Conservation (phyloP, 2,329 filamentous ascomycete species). For the Teratosphaeria destructans region DNA sequence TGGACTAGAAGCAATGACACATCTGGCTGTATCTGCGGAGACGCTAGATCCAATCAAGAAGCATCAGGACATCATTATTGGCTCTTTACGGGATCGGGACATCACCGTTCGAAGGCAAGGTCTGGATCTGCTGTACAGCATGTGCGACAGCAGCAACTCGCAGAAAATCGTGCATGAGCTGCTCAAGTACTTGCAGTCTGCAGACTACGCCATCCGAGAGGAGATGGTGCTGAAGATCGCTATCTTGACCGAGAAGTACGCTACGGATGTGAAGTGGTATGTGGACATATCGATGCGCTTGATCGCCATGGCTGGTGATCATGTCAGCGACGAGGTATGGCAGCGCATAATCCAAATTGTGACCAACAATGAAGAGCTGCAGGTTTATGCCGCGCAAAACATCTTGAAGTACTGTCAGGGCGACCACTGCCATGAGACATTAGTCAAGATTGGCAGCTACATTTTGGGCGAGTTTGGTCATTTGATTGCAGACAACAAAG, state of each 20-base stretch:
- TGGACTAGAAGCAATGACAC: slow-evolving; percentile 94
- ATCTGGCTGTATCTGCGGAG: slow-evolving; percentile 85
- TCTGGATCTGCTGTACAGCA: slow-evolving; percentile 93
- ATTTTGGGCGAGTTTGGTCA: slow-evolving; percentile 95
- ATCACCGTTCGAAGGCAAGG: slow-evolving; percentile 96
- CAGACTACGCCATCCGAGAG: slow-evolving; percentile 94
- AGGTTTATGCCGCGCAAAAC: slow-evolving; percentile 91
- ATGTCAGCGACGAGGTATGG: slow-evolving; percentile 98
- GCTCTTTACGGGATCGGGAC: slow-evolving; percentile 86
- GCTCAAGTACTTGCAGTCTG: slow-evolving; percentile 86
- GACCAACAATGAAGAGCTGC: slow-evolving; percentile 96
- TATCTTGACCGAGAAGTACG: slow-evolving; percentile 96
- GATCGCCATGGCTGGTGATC: slow-evolving; percentile 92
- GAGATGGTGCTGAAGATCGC: slow-evolving; percentile 99
- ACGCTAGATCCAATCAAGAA: slow-evolving; percentile 96
- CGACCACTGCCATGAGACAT: slow-evolving; percentile 88
- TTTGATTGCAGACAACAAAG: slow-evolving; percentile 81
- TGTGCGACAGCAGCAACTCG: slow-evolving; percentile 95
- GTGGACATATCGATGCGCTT: slow-evolving; percentile 92
- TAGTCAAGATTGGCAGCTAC: slow-evolving; percentile 96
- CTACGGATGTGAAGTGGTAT: slow-evolving; percentile 97
- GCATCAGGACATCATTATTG: slow-evolving; percentile 91
- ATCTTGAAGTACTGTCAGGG: slow-evolving; percentile 85
- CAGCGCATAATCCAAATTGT: slow-evolving; percentile 97
- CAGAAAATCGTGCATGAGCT: slow-evolving; percentile 88